Percentiles rank a stretch among this genome's conserved stretches.
phyloP scores from a whole-genome alignment of 164 flowering plant genomes.

The Dillenia suffruticosa region DNA sequence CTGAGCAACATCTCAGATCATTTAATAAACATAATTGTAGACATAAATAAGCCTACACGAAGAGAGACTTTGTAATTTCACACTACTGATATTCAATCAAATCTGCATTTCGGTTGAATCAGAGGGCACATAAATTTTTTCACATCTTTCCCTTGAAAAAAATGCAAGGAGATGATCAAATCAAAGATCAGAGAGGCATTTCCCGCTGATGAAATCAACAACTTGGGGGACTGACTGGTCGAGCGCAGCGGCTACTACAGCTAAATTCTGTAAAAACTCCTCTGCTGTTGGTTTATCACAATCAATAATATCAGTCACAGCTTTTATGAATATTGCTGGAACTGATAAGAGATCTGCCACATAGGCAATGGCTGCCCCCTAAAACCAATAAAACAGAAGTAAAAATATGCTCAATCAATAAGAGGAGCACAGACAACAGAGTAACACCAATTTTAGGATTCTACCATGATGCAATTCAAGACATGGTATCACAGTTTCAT shows the following conservation, averaged over 20 bases:
- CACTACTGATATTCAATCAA: no score
- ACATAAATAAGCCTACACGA: no score
- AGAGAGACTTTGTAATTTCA: no score
- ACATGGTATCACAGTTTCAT: no score
- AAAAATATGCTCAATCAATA: neutral
- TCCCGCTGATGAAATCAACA: constrained; percentile 74
- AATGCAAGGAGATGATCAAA: no score
- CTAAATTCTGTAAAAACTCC: constrained; percentile 81
- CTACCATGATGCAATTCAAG: no score
- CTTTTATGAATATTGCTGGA: constrained; percentile 78
- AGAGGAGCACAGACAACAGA: no score
- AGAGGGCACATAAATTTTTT: no score
- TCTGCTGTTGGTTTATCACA: constrained; percentile 89
- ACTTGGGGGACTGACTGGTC: constrained; percentile 51
- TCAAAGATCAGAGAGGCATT: constrained; percentile 66
- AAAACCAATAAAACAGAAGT: constrained; percentile 7
- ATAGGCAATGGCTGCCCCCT: constrained; percentile 95
- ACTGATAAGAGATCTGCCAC: constrained; percentile 77
- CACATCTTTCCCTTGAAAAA: neutral
- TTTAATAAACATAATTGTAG: no score
- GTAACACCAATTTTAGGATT: no score
- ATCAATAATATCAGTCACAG: constrained; percentile 87
- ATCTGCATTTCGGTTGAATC: no score
- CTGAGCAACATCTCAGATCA: no score
- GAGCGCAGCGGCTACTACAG: constrained; percentile 75